Conservation (phyloP, 1,139 yeast species). For the Debaryomycetaceae sp. region DNA sequence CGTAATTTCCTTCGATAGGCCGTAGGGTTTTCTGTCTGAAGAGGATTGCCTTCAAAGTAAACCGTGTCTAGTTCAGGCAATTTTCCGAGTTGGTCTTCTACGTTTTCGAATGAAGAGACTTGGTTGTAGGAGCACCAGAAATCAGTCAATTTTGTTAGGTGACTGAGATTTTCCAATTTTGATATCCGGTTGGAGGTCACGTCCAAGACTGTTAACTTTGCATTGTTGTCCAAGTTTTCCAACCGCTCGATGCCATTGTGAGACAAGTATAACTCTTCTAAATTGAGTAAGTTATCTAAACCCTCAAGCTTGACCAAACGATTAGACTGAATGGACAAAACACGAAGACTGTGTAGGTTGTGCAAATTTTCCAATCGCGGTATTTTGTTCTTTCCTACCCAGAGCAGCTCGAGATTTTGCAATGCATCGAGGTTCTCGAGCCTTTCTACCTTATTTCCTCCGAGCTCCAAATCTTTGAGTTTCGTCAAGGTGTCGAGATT, state of each 20-base stretch:
- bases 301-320: conserved; percentile 74
- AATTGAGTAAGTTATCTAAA: conserved; percentile 53
- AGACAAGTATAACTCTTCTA: conserved; percentile 83
- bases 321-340: conserved; percentile 85
- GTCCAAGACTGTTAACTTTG: conserved; percentile 65
- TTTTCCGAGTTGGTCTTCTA: conserved; percentile 53
- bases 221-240: conserved; percentile 68
- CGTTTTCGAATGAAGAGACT: conserved; percentile 56
- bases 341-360: conserved; percentile 51
- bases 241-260: conserved; percentile 71
- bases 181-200: conserved; percentile 64
- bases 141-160: conserved; percentile 65
- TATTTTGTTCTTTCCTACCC: conserved; percentile 90
- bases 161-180: conserved; percentile 53
- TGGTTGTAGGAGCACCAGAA: conserved; percentile 86
- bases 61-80: conserved; percentile 72
- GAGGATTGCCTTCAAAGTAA: conserved; percentile 90
- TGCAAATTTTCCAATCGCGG: conserved; percentile 52
- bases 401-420: conserved; percentile 56
- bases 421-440: conserved; percentile 51
- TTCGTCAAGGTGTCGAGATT: conserved; percentile 48
- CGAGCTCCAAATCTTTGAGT: conserved; percentile 73
- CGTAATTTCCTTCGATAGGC: conserved; percentile 78
- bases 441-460: conserved; percentile 71
- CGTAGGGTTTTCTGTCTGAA: conserved; percentile 62